Base-by-base conservation (phyloP, 2,329 filamentous ascomycete species). In the Orbilia brochopaga region DNA sequence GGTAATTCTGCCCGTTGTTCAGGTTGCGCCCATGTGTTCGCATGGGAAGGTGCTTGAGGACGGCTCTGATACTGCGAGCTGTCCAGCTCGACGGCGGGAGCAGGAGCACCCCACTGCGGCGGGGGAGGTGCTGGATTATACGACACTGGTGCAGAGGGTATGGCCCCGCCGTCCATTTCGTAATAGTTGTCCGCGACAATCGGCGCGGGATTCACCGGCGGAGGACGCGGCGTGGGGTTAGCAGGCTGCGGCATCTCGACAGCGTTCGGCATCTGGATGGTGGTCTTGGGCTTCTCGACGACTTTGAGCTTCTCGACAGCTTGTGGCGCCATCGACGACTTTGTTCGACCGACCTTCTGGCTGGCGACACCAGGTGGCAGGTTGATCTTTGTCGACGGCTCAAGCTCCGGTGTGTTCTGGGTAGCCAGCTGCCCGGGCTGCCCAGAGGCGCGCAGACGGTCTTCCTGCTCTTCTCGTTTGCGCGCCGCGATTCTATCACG, bases 151-250 rank as follows among this genome's bases (percentile, higher is more conserved):
- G 27, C 55, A 11, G 66, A 54, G 4, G 56, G 54, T 32, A 15
- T 51, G 61, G 44, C 27, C 1, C 23, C 21, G 1, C 59, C 66
- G 21, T 70, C 66, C 66, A 70, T 64, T 35, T 70, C 66, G 17
- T 52, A 13, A 5, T 53, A 52, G n/a, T 50, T 58, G 23, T 48
- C n/a, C 37, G 7, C 17, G 24, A n/a, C n/a, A 13, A 23, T 21
- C 37, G 48, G 35, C 17, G 24, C 15, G 11, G 23, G 48, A 8
- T 40, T 37, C 13, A 44, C 21, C 21, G 55, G 30, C 8, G 40
- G 59, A n/a, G 27, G 23, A 0, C 15, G 21, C 19, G 37, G 64
- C 21, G 44, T 5, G 6, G 44, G 44, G 11, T 6, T 19, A 5
- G n/a, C 15, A 2, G 44, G 50, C 17, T 32, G 30, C 24, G 50